Evolutionary conservation across 208 protist genomes (phyloP).

Genomic region (Wallacemonas sp.): DNA sequence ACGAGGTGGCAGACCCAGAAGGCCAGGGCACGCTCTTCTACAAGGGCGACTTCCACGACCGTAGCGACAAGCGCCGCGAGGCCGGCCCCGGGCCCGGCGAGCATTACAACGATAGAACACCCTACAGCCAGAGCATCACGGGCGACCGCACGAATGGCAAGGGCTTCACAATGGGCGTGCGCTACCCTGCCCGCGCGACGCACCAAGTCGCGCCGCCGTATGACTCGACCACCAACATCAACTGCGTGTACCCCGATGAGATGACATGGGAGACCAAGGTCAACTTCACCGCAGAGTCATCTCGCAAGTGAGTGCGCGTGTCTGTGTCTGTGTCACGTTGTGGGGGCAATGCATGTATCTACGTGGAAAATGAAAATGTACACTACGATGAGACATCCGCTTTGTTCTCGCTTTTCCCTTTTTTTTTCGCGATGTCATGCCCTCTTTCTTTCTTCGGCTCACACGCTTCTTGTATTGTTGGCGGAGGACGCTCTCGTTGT

Average conservation of each 20-base stretch:
- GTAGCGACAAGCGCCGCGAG: conserved; percentile 21
- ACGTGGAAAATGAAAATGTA: too few relatives aligned
- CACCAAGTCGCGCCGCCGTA: conserved; percentile 67
- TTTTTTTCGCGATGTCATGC: not conserved
- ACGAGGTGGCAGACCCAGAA: conserved; percentile 16
- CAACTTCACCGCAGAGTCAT: conserved; percentile 9
- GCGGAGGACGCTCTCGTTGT: too few relatives aligned
- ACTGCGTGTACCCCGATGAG: conserved; percentile 79
- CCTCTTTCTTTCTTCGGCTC: not conserved
- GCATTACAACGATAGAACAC: conserved; percentile 57
- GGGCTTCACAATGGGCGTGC: conserved; percentile 70
- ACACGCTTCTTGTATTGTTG: not conserved
- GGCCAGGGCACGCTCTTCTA: conserved; percentile 56
- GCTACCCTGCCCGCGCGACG: conserved; percentile 76
- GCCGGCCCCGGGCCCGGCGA: conserved; percentile 35
- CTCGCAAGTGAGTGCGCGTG: not conserved
- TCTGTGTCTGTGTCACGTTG: not conserved
- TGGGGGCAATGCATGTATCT: too few relatives aligned
- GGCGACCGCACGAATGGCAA: conserved; percentile 44
- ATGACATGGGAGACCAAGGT: conserved; percentile 49
- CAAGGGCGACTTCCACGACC: conserved; percentile 69
- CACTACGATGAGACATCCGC: too few relatives aligned
- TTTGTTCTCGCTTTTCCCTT: too few relatives aligned
- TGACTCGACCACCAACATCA: conserved; percentile 77
- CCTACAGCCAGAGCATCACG: conserved; percentile 54